phyloP scores from a whole-genome alignment of 2,329 filamentous ascomycete species.

The Hypoxylon sp. region DNA sequence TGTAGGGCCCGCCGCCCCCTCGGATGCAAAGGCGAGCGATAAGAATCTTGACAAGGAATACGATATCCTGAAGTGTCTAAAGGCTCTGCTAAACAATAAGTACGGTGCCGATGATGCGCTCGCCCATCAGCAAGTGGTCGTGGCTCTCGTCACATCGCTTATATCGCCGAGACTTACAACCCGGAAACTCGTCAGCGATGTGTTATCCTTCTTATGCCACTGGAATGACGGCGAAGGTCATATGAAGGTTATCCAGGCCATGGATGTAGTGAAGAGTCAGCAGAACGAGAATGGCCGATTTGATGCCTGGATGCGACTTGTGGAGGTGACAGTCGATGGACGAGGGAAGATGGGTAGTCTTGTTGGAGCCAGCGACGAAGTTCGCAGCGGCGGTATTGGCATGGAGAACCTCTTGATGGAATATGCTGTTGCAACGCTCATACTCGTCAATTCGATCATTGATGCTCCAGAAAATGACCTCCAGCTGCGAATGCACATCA shows the following conservation, averaged over 20 bases:
- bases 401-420: conserved; percentile 99
- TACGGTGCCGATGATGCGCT: conserved; percentile 97
- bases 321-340: conserved; percentile 96
- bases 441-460: conserved; percentile 96
- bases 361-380: conserved; percentile 95
- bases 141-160: conserved; percentile 87
- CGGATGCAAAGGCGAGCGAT: conserved; percentile 71
- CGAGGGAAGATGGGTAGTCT: conserved; percentile 99
- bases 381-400: conserved; percentile 94
- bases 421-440: conserved; percentile 94
- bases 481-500: conserved; percentile 91
- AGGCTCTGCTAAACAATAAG: conserved; percentile 99
- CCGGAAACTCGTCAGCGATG: conserved; percentile 94
- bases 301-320: conserved; percentile 98
- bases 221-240: conserved; percentile 92
- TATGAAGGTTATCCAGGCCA: conserved; percentile 90
- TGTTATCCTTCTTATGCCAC: conserved; percentile 95
- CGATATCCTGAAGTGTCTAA: conserved; percentile 97
- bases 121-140: conserved; percentile 88
- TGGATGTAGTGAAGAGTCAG: conserved; percentile 90
- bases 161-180: conserved; percentile 92
- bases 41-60: conserved; percentile 93
- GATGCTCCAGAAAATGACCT: conserved; percentile 91
- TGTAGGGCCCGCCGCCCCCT: conserved; percentile 76
- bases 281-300: conserved; percentile 95